Evolutionary conservation across 371 early-diverging fungal genomes (phyloP), one percentile per base, ranked within the genome.

Genomic region (Mortierella sp.): DNA sequence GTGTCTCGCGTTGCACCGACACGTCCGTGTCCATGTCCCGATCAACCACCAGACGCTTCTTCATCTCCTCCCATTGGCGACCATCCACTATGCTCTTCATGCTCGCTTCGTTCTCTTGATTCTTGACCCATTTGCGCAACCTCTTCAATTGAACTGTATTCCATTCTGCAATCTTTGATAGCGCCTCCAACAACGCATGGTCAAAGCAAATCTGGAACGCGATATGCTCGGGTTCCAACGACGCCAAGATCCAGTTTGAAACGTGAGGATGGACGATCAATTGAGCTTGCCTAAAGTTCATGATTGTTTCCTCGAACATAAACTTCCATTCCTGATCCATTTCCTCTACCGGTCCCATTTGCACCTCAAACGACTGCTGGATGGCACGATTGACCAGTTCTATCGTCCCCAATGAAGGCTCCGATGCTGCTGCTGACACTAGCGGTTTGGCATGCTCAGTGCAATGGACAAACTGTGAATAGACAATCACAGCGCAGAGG

Each of bases 161-260:
- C 68, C 74, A 68, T 8, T 59, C 48, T 43, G 57, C 13, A 38
- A 64, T 51, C 38, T 59, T 64, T 1, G 30, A 21, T 21, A 73
- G 34, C 1, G 68, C 61, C 5, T 73, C 68, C 49, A 73, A 28
- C 16, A 73, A 5, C 13, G 64, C 68, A 48, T 73, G 74, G 26
- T 73, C 74, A 49, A 73, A 73, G 31, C 74, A 68, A n/a, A 63
- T 61, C 27, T 18, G 34, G 51, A 73, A 73, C 2, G 64, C 64
- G 5, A 47, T n/a, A 8, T 67, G 54, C 10, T 24, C n/a, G 12
- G 61, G 43, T 18, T 56, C 43, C 56, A 73, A 45, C 14, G 56
- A 16, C 4, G 31, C 52, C 5, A 64, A 38, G 19, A 73, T 38
- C 74, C 74, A 73, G 30, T 55, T 43, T 7, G 74, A 63, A 16